Base-by-base conservation (phyloP, 192 early-diverging fungal genomes). In the Thoreauomyces humboldtii region DNA sequence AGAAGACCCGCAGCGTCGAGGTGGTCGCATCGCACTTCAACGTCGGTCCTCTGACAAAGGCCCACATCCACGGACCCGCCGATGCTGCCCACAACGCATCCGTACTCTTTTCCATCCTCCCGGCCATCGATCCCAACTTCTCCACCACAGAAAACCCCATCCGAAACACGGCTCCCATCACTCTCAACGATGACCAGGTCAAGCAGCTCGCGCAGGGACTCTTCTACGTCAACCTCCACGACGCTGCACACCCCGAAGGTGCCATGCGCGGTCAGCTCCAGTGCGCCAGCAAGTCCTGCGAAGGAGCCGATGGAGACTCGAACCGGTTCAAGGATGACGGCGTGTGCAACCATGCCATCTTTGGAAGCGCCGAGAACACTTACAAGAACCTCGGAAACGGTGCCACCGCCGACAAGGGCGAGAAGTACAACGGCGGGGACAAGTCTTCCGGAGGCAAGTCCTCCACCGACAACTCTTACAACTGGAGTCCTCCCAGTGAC, bases 1-100 rank as follows among this genome's bases (percentile, higher is more conserved):
- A 36, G 19, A 22, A 25, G 6, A 31, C n/a, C 34, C 29, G 54
- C 15, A 37, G 32, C 9, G 51, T 38, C 12, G 35, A 31, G 50
- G 4, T 64, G 19, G 50, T 25, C 14, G 62, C 50, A 0, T 53
- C 62, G 27, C 62, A 64, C 32, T 64, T 64, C 62, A 53, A 37
- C 48, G 41, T 38, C 24, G 62, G 21, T 2, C 48, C 62, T 21
- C n/a, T 66, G 22, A 57, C 54, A 1, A 66, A 66, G 41, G 28
- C 46, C 37, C 64, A 66, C 54, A 55, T 66, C 28, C 64, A 66
- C 52, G 64, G 64, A 7, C 64, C 64, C 37, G 64, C 64, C 28
- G 42, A 54, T 32, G 11, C 34, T 9, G 5, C 6, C 11, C 14
- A 21, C 41, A 66, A 55, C 42, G 36, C 53, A 12, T 44, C 53